phyloP scores from a whole-genome alignment of 106 monocot genomes.

The Dendrobium chrysotoxum region DNA sequence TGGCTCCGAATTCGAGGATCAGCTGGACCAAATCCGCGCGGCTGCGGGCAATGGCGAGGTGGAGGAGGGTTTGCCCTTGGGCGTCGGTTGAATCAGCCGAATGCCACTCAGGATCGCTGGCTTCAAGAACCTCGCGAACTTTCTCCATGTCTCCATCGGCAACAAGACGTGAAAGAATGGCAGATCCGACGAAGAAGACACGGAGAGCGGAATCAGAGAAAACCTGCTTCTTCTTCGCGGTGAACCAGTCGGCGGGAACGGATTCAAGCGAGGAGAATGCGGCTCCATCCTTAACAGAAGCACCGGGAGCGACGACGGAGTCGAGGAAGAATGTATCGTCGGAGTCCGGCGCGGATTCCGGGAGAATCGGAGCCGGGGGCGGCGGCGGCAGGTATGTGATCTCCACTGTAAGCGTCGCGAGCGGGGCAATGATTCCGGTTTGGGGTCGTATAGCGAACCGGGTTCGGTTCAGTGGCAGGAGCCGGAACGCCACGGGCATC shows the following conservation, averaged over 20 bases:
- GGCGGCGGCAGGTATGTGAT: conserved; percentile 19
- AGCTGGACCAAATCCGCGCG: conserved; percentile 45
- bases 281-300: conserved; percentile 18
- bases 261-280: conserved; percentile 15
- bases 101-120: conserved; percentile 38
- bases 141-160: conserved; percentile 24
- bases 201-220: conserved; percentile 31
- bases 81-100: conserved; percentile 27
- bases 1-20: conserved; percentile 33
- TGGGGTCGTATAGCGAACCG: conserved; percentile 34
- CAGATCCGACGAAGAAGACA: conserved; percentile 34
- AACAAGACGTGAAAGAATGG: conserved; percentile 29
- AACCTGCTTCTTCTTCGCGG: conserved; percentile 46
- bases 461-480: conserved; percentile 22
- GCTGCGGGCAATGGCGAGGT: conserved; percentile 22
- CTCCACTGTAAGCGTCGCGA: conserved; percentile 28
- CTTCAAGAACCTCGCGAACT: conserved; percentile 32
- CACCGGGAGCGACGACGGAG: conserved; percentile 42
- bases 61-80: conserved; percentile 23
- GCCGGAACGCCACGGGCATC: conserved; percentile 54
- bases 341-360: conserved; percentile 14
- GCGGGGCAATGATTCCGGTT: conserved; percentile 45
- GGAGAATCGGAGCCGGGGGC: conserved; percentile 7
- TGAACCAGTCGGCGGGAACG: conserved; percentile 46
- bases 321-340: conserved; percentile 38